A percentile compares a stretch with the other conserved stretches of the same genome.
Evolutionary conservation across 2,329 filamentous ascomycete species (phyloP).

Genomic region (Fusarium aywerte): DNA sequence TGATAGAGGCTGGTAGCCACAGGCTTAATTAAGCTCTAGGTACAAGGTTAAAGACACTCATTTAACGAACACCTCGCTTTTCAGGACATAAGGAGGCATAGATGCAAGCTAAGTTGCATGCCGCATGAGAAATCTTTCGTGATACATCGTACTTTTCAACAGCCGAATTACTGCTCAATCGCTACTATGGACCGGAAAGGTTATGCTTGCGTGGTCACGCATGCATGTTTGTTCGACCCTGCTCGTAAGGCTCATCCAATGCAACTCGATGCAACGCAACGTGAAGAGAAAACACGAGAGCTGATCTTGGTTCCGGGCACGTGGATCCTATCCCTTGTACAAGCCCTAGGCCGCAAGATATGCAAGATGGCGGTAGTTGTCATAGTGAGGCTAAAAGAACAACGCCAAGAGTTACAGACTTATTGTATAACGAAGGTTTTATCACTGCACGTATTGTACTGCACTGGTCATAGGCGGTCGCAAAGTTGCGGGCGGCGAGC

Average conservation of each 20-base stretch:
- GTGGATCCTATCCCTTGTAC: constrained; percentile 6
- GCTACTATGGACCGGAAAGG: not conserved
- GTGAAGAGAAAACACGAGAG: not conserved
- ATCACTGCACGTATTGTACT: not conserved
- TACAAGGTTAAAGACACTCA: not conserved
- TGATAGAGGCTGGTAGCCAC: too few species aligned
- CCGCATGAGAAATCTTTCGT: constrained; percentile 7
- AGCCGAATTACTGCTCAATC: not conserved
- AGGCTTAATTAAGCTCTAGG: too few species aligned
- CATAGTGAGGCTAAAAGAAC: not conserved
- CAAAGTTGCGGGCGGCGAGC: constrained; percentile 2
- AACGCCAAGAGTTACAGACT: not conserved
- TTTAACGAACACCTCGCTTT: not conserved
- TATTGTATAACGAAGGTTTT: not conserved
- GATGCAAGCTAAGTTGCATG: not conserved
- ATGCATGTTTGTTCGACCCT: constrained; percentile 24
- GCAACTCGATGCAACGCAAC: not conserved
- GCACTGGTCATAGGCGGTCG: not conserved
- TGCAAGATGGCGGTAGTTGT: not conserved
- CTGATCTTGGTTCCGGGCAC: constrained; percentile 16
- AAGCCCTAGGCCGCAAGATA: constrained; percentile 8
- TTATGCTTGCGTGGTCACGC: constrained; percentile 4
- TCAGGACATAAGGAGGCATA: too few species aligned
- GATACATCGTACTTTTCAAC: constrained; percentile 17
- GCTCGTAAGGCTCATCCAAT: not conserved